These are phyloP conservation scores for Flaveria brownii DNA, from an alignment of 129 eudicot species.

Conservation along the genomic window DNA sequence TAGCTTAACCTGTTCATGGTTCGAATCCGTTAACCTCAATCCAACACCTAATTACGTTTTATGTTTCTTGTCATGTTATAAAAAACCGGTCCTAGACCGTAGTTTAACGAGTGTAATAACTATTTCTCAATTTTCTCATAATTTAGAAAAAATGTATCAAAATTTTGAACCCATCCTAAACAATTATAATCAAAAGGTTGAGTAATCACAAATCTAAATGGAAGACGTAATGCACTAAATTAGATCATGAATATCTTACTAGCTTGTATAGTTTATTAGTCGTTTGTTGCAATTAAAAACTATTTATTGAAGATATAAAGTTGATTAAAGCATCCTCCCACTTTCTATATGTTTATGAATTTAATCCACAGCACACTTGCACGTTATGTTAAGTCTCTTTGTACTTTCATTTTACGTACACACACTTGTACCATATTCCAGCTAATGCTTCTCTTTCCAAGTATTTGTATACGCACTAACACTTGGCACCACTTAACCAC, in stretches of 20 bases:
- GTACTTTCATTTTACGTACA: conserved; percentile 28
- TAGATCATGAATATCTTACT: conserved; percentile 8
- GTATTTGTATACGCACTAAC: conserved; percentile 25
- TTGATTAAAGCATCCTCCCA: conserved; percentile 26
- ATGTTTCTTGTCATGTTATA: no score
- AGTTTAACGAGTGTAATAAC: no score
- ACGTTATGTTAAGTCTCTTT: not conserved
- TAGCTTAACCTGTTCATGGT: no score
- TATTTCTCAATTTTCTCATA: not conserved
- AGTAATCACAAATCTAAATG: not conserved
- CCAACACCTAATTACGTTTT: no score
- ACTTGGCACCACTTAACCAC: conserved; percentile 36
- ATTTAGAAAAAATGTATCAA: not conserved
- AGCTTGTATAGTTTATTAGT: conserved; percentile 4
- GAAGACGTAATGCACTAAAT: conserved; percentile 29
- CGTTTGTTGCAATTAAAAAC: conserved; percentile 5
- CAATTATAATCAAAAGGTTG: not conserved
- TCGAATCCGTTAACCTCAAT: no score
- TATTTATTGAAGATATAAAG: conserved; percentile 23
- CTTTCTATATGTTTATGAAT: conserved; percentile 6
- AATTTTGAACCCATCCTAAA: not conserved
- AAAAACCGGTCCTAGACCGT: not conserved
- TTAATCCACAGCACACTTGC: not conserved
- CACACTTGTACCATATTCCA: conserved; percentile 24
- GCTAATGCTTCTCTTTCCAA: conserved; percentile 18